Base-by-base conservation (phyloP, 306 rosid species). In the Begonia peltatifolia region DNA sequence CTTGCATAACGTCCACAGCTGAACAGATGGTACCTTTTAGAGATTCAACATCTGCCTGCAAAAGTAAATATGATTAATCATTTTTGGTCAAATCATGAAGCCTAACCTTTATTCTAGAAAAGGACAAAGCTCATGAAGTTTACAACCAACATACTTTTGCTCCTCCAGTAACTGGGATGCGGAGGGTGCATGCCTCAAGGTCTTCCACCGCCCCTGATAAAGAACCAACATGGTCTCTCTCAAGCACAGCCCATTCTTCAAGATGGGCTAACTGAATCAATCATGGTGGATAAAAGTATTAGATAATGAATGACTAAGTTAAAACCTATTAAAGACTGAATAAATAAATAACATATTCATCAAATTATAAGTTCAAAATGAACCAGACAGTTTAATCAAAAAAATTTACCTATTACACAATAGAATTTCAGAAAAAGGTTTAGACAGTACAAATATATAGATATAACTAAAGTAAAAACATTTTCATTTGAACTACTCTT, bases 131-230 rank as follows among this genome's bases (percentile, higher is more conserved):
- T 6, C 38, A 30, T 30, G 38, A 30, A 30, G 7, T 50, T 47
- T 22, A 61, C 41, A 53, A 53, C 60, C 35, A 55, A 62, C 84
- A 60, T 77, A 86, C 99, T 76, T 44, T 77, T 66, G 93, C 99
- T 53, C 93, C 83, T 69, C 89, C 78, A 48, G 84, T 73, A 59
- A 83, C 72, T 3, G 99, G 96, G 66, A 92, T 85, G 62, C 94
- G 96, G 20, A 92, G 84, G 54, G 96, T 92, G 84, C 78, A 81
- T 17, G 96, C 88, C 80, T 86, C 94, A 52, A 92, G 82, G 72
- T 92, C 99, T 68, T 79, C 87, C 55, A 81, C 74, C 52, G 94
- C 94, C 68, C 93, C 87, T 14, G 96, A 72, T 60, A 92, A 64
- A 57, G 96, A 84, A 75, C 73, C 66, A 22, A 79, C 60, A 58